Evolutionary conservation across 495 filamentous ascomycete genomes (phyloP).

Genomic region (Trypethelium eluteriae): DNA sequence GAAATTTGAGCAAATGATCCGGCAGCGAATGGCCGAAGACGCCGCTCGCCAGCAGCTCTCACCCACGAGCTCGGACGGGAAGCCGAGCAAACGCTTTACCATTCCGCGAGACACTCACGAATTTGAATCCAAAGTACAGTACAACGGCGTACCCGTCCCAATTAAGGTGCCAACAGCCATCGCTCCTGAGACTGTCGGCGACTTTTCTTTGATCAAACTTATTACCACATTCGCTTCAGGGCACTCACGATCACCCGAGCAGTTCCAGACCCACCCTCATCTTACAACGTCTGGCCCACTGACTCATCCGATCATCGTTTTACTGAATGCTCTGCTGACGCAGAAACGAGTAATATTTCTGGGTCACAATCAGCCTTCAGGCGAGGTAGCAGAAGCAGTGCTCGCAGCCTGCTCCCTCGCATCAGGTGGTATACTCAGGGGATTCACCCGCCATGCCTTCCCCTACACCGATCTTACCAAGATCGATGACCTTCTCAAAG

Average conservation of each 20-base stretch:
- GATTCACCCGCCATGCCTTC: conserved; percentile 96
- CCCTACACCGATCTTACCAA: conserved; percentile 98
- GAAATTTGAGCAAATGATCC: conserved; percentile 92
- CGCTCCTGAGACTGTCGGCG: conserved; percentile 91
- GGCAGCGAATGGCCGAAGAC: conserved; percentile 52
- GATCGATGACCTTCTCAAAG: conserved; percentile 89
- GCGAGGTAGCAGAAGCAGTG: conserved; percentile 91
- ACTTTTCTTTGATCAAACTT: conserved; percentile 94
- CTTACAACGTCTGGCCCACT: conserved; percentile 81
- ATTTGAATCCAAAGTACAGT: conserved; percentile 88
- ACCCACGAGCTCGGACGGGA: conserved; percentile 14
- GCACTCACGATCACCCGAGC: conserved; percentile 72
- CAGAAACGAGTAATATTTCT: conserved; percentile 96
- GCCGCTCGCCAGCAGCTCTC: conserved; percentile 11
- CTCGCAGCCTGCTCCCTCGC: conserved; percentile 87
- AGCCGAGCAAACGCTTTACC: conserved; percentile 43
- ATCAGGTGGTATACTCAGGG: conserved; percentile 86
- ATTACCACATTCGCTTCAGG: conserved; percentile 85
- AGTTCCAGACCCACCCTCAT: conserved; percentile 77
- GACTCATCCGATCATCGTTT: conserved; percentile 70
- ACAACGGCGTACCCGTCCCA: conserved; percentile 89
- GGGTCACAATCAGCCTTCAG: conserved; percentile 87
- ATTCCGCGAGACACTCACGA: conserved; percentile 93
- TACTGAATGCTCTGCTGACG: conserved; percentile 77
- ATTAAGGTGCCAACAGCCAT: conserved; percentile 91